Evolutionary conservation across 441 rosid species (phyloP), one percentile per base, ranked within the genome.

Genomic region (Mallotus japonicus): DNA sequence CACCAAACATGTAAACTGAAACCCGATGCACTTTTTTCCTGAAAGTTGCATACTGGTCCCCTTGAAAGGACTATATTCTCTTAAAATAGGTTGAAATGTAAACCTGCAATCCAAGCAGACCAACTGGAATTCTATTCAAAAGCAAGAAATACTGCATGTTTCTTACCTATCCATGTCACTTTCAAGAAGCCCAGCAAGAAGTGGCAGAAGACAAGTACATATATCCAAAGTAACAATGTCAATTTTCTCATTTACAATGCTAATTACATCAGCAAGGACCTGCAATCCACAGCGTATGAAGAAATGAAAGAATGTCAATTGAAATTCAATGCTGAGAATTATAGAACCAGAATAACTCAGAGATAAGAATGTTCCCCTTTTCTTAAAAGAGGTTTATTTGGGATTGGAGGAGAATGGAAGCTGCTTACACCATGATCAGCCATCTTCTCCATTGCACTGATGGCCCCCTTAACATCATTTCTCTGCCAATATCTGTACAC

Each of bases 401-500:
- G 34, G 1, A 1, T 28, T 47, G 40, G 67, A 14, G 1, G 59
- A 67, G 56, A 69, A 65, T n/a, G 44, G 63, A 59, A 37, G 50
- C 70, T 51, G 76, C 94, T 81, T 85, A 93, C 99, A 79, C 90
- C 87, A 81, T 90, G 79, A 83, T 95, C 97, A 74, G 97, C 95
- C 98, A 95, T 93, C 87, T 90, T 95, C 82, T 89, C 97, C 85
- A 91, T 83, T 56, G 89, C 88, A 78, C 85, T 75, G 75, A 95
- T 87, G 40, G 90, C 87, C 67, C 91, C 92, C 79, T 84, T 95
- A 19, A 92, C 67, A 79, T 92, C 97, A 74, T 85, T 86, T 78
- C 98, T 87, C 80, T 86, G 93, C 99, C 99, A 93, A 79, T 82
- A 89, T 83, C 95, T 87, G 75, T 84, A 85, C 72, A 95, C 95